phyloP scores from a whole-genome alignment of 2,329 filamentous ascomycete genomes.

The Colletotrichum graminicola region DNA sequence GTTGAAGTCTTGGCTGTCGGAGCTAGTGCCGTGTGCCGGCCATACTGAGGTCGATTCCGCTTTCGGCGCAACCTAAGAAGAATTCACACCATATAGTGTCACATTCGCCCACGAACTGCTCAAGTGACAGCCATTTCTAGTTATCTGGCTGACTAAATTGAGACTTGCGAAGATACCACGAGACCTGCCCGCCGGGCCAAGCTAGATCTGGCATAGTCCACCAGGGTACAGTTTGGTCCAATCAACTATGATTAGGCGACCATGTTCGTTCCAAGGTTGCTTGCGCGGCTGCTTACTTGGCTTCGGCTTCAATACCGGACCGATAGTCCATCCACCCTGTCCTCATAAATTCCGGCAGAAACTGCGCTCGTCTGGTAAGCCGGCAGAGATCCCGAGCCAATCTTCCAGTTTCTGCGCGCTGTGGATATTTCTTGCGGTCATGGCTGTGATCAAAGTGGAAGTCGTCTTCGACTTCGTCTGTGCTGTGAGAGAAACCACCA shows the following conservation, averaged over 20 bases:
- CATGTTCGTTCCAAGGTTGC: background rate
- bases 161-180: constrained; percentile 7
- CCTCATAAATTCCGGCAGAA: background rate
- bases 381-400: rapidly evolving
- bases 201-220: background rate
- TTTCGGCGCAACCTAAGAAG: constrained; percentile 14
- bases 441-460: constrained; percentile 45
- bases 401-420: no score
- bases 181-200: constrained; percentile 5
- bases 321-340: no score
- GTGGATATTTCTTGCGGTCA: background rate
- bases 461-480: constrained; percentile 51
- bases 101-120: constrained; percentile 1
- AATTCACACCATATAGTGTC: background rate
- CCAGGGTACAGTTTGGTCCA: background rate
- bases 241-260: background rate
- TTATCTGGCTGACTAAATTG: constrained; percentile 4
- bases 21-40: constrained; percentile 29
- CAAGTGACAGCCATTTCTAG: constrained; percentile 14
- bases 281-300: background rate
- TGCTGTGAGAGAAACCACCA: constrained; percentile 44
- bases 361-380: background rate
- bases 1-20: constrained; percentile 26
- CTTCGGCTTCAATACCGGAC: background rate
- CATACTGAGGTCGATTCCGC: constrained; percentile 23